A percentile compares a stretch with the other conserved stretches of the same genome.
phyloP scores from a whole-genome alignment of 2,329 filamentous ascomycete genomes.

The Chaetomium sp. region DNA sequence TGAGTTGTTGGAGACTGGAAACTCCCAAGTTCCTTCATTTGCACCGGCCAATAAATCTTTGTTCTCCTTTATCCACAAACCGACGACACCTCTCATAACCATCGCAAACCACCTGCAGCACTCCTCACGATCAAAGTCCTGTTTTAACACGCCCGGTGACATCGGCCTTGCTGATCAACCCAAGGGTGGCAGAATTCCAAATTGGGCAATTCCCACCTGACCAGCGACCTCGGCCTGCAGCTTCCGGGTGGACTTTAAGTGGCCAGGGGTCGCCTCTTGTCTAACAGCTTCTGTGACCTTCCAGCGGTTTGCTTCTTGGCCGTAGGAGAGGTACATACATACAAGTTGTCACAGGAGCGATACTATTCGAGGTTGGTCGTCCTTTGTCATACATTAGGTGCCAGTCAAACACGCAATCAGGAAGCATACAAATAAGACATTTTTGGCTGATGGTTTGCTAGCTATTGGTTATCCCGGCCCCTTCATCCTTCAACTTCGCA shows the following conservation, averaged over 20 bases:
- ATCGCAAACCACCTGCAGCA: background rate
- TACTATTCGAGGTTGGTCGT: background rate
- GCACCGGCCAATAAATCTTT: background rate
- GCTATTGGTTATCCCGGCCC: background rate
- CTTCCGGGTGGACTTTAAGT: background rate
- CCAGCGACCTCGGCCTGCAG: conserved; percentile 10
- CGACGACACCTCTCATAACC: background rate
- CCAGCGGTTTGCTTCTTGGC: background rate
- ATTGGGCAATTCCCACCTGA: conserved; percentile 18
- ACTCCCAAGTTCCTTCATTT: background rate
- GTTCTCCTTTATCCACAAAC: background rate
- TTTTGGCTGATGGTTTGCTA: background rate
- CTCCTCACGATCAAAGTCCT: conserved; percentile 11
- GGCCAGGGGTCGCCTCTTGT: background rate
- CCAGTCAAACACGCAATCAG: background rate
- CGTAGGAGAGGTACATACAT: background rate
- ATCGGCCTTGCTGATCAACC: conserved; percentile 12
- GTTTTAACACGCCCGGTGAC: conserved; percentile 3
- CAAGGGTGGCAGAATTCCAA: conserved; percentile 21
- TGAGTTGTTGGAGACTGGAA: too few species aligned
- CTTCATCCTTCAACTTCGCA: background rate
- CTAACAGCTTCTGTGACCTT: conserved; percentile 11
- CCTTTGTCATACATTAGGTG: background rate
- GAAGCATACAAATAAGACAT: background rate
- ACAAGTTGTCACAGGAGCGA: background rate